Percentiles rank a stretch among this genome's conserved stretches.
Evolutionary conservation across 257 asterid genomes (phyloP).

Genomic region (Thymus quinquecostatus): DNA sequence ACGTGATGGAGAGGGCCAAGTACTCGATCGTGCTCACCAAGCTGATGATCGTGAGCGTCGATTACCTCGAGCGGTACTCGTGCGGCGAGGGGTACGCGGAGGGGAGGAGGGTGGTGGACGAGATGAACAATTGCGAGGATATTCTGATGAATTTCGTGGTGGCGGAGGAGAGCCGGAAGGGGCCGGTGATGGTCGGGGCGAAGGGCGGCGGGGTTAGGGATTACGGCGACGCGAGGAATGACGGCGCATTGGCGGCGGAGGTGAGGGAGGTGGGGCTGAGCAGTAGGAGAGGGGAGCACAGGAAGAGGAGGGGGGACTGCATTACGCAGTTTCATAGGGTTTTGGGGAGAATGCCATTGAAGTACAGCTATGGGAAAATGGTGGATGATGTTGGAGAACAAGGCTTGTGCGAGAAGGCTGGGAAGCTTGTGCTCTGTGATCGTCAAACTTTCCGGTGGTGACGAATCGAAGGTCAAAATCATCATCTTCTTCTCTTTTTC

Average conservation of each 20-base stretch:
- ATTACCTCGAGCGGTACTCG: slow-evolving; percentile 61
- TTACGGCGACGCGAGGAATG: slow-evolving; percentile 88
- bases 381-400: slow-evolving; percentile 79
- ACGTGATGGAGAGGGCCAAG: slow-evolving; percentile 67
- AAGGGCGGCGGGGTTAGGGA: slow-evolving; percentile 70
- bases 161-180: slow-evolving; percentile 56
- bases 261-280: slow-evolving; percentile 82
- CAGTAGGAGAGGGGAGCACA: slow-evolving; percentile 71
- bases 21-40: slow-evolving; percentile 84
- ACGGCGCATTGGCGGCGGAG: slow-evolving; percentile 45
- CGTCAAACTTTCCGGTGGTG: slow-evolving; percentile 47
- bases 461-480: not conserved
- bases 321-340: slow-evolving; percentile 69
- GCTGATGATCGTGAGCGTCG: slow-evolving; percentile 57
- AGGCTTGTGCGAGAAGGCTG: slow-evolving; percentile 73
- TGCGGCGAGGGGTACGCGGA: slow-evolving; percentile 45
- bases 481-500: not conserved
- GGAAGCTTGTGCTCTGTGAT: slow-evolving; percentile 74
- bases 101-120: slow-evolving; percentile 54
- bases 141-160: slow-evolving; percentile 83
- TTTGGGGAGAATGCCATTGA: slow-evolving; percentile 75
- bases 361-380: slow-evolving; percentile 75
- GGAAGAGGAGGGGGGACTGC: slow-evolving; percentile 89
- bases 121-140: slow-evolving; percentile 76
- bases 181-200: slow-evolving; percentile 71